Conservation (phyloP, 78 protist genomes). For the Tieghemostelium lacteum region DNA sequence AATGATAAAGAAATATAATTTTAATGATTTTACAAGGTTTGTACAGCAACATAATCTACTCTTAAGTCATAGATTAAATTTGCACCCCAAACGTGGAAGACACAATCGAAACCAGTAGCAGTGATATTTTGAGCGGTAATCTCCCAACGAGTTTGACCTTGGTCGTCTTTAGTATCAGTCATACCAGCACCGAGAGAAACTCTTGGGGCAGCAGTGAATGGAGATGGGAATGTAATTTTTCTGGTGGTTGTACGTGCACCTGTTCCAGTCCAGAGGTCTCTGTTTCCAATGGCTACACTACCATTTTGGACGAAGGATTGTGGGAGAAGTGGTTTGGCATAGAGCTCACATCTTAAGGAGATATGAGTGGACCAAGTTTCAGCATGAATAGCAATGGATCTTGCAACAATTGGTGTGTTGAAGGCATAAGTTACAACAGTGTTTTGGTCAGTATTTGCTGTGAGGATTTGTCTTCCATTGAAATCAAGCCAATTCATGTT, state of each 20-base stretch:
- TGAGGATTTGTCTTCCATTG: slow-evolving; percentile 9
- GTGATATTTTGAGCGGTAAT: background rate
- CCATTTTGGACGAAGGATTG: slow-evolving; percentile 12
- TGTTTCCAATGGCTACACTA: background rate
- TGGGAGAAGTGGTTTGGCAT: background rate
- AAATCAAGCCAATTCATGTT: slow-evolving; percentile 5
- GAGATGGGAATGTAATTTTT: background rate
- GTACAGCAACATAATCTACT: background rate
- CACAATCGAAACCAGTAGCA: background rate
- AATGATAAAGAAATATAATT: background rate
- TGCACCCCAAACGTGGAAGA: slow-evolving; percentile 6
- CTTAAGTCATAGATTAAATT: background rate
- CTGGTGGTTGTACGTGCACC: background rate
- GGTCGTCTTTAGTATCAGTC: background rate
- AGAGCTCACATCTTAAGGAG: slow-evolving; percentile 13
- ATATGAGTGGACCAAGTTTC: background rate
- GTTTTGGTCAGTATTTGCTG: slow-evolving; percentile 11
- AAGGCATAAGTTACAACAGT: background rate
- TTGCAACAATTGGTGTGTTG: slow-evolving; percentile 10
- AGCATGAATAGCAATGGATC: slow-evolving; percentile 22
- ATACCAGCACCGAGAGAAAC: background rate
- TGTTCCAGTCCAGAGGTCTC: background rate
- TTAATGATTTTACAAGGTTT: too few relatives aligned
- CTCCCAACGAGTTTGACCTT: background rate
- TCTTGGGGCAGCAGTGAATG: background rate